These are phyloP conservation scores for Lentinula guzmanii DNA, from an alignment of 768 basidiomycete genomes.

Conservation along the genomic window DNA sequence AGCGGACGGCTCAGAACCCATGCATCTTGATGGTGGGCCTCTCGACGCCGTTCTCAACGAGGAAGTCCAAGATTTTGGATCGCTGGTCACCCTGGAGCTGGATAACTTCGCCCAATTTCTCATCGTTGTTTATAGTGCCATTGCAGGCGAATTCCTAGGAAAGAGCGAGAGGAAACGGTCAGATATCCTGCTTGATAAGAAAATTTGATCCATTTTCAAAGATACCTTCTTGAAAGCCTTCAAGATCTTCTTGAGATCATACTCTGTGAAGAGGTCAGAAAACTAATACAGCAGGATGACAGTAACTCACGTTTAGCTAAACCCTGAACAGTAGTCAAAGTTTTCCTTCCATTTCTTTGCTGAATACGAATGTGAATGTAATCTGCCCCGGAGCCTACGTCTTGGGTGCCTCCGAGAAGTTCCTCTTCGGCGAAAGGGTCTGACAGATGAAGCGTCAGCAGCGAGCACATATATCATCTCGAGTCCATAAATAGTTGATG, in stretches of 20 bases:
- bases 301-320: constrained; percentile 71
- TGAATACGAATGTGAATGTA: constrained; percentile 97
- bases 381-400: constrained; percentile 77
- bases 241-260: constrained; percentile 95
- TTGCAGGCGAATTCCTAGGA: constrained; percentile 95
- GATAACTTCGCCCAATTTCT: constrained; percentile 94
- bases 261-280: constrained; percentile 47
- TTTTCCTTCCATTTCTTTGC: constrained; percentile 98
- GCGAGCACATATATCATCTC: neutral
- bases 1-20: constrained; percentile 57
- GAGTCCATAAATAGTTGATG: neutral
- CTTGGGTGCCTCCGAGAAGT: constrained; percentile 64
- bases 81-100: constrained; percentile 99
- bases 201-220: neutral
- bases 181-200: constrained; percentile 5
- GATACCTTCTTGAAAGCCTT: constrained; percentile 97
- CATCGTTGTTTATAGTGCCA: constrained; percentile 92
- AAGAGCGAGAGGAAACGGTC: constrained; percentile 7
- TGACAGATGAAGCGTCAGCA: constrained; percentile 23
- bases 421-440: constrained; percentile 98
- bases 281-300: neutral
- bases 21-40: constrained; percentile 80
- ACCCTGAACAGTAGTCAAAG: constrained; percentile 95
- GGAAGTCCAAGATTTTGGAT: constrained; percentile 82
- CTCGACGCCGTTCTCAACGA: constrained; percentile 75